Evolutionary conservation across 1,139 yeast genomes (phyloP).

Genomic region (Entelexis sorbosivorans): DNA sequence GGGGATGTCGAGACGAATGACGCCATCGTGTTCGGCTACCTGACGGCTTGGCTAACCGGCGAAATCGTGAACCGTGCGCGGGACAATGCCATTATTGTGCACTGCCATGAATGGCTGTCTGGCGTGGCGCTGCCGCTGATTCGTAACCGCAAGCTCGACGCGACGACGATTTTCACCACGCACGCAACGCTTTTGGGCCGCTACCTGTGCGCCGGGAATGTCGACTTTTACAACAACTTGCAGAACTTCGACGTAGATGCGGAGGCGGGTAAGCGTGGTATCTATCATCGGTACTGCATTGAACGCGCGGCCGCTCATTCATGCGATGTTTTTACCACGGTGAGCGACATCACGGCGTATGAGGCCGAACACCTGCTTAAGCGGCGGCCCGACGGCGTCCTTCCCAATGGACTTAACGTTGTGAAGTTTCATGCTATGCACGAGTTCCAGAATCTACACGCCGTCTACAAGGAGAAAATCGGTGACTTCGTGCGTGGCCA

Average conservation of each 20-base stretch:
- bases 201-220: slow-evolving; percentile 90
- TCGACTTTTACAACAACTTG: slow-evolving; percentile 87
- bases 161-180: slow-evolving; percentile 91
- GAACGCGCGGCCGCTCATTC: slow-evolving; percentile 95
- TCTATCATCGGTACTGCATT: slow-evolving; percentile 91
- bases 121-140: slow-evolving; percentile 92
- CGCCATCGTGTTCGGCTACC: slow-evolving; percentile 82
- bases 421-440: slow-evolving; percentile 95
- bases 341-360: slow-evolving; percentile 89
- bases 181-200: slow-evolving; percentile 94
- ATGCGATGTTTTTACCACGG: slow-evolving; percentile 95
- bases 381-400: slow-evolving; percentile 93
- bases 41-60: slow-evolving; percentile 95
- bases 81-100: slow-evolving; percentile 81
- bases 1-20: slow-evolving; percentile 83
- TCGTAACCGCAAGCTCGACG: slow-evolving; percentile 81
- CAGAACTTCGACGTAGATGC: slow-evolving; percentile 90
- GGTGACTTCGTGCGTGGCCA: slow-evolving; percentile 94
- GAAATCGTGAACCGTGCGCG: slow-evolving; percentile 76
- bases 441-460: slow-evolving; percentile 94
- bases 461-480: slow-evolving; percentile 78
- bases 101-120: slow-evolving; percentile 97
- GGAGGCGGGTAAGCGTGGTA: slow-evolving; percentile 96
- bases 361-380: slow-evolving; percentile 88
- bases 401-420: slow-evolving; percentile 93